Percentiles rank a stretch among this genome's conserved stretches.
phyloP scores from a whole-genome alignment of 352 stramenopile species.

The Phytophthora multivora region DNA sequence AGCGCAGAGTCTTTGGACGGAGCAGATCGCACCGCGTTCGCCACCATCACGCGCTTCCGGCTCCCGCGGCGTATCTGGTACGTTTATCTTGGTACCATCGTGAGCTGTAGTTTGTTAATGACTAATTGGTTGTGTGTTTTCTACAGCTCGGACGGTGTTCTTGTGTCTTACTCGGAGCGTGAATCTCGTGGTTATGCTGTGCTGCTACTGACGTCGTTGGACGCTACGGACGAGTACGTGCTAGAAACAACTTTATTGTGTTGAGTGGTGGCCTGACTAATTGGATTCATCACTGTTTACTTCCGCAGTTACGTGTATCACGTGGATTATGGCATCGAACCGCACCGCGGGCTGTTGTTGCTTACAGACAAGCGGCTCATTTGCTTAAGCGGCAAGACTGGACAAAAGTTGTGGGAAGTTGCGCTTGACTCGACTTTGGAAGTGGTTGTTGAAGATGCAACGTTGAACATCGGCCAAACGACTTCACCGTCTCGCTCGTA shows the following conservation, averaged over 20 bases:
- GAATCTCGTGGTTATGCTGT: slow-evolving; percentile 80
- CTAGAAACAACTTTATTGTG: background rate
- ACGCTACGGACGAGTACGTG: slow-evolving; percentile 84
- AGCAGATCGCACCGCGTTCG: slow-evolving; percentile 43
- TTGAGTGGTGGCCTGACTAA: too few species aligned
- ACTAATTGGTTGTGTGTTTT: slow-evolving; percentile 5
- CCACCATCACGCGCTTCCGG: slow-evolving; percentile 64
- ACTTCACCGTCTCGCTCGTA: slow-evolving; percentile 52
- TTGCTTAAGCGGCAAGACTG: slow-evolving; percentile 74
- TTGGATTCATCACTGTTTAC: background rate
- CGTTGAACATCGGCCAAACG: slow-evolving; percentile 62
- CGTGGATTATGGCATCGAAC: slow-evolving; percentile 75
- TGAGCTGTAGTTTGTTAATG: background rate
- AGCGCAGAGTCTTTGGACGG: slow-evolving; percentile 82
- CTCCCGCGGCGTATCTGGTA: slow-evolving; percentile 81
- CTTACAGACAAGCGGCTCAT: slow-evolving; percentile 86
- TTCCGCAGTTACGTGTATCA: slow-evolving; percentile 80
- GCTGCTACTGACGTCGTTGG: slow-evolving; percentile 72
- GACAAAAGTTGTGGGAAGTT: slow-evolving; percentile 83
- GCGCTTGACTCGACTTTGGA: slow-evolving; percentile 81
- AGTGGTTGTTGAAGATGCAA: slow-evolving; percentile 41
- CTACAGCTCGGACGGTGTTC: slow-evolving; percentile 68
- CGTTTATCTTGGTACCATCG: slow-evolving; percentile 8
- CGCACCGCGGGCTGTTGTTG: slow-evolving; percentile 67
- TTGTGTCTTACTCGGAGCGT: slow-evolving; percentile 83